phyloP scores from a whole-genome alignment of 257 asterid species.

The Linderniella brevidens region DNA sequence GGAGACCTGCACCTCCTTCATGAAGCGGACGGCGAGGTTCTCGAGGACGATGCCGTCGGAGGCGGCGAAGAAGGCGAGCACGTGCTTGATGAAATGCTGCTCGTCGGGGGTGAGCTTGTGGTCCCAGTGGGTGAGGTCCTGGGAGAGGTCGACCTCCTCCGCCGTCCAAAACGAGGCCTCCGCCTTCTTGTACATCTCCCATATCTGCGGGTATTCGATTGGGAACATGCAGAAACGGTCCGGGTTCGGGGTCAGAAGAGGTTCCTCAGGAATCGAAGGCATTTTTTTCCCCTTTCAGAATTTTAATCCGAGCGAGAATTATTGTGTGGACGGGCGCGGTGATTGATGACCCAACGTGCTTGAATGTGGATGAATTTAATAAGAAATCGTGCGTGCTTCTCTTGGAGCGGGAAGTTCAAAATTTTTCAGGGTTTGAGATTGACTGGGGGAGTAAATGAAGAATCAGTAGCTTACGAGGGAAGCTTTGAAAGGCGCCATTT shows the following conservation, averaged over 20 bases:
- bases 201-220: slow-evolving; percentile 74
- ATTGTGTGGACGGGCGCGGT: no score
- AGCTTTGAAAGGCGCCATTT: no score
- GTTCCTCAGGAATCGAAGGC: slow-evolving; percentile 81
- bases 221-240: slow-evolving; percentile 98
- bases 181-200: slow-evolving; percentile 99
- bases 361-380: no score
- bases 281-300: slow-evolving; percentile 14
- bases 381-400: no score
- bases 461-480: no score
- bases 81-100: slow-evolving; percentile 65
- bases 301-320: no score
- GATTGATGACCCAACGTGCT: no score
- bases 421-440: no score
- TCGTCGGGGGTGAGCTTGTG: slow-evolving; percentile 36
- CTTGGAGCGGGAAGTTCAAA: no score
- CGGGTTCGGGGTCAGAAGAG: slow-evolving; percentile 55
- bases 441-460: no score
- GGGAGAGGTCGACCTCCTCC: slow-evolving; percentile 80
- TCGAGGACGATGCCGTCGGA: slow-evolving; percentile 92
- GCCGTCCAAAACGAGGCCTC: slow-evolving; percentile 97
- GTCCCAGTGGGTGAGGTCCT: slow-evolving; percentile 63
- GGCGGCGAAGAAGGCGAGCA: slow-evolving; percentile 90
- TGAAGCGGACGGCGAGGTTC: slow-evolving; percentile 88
- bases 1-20: slow-evolving; percentile 81